phyloP scores from a whole-genome alignment of 495 filamentous ascomycete genomes.

The Pyrenopolyporus hunteri region DNA sequence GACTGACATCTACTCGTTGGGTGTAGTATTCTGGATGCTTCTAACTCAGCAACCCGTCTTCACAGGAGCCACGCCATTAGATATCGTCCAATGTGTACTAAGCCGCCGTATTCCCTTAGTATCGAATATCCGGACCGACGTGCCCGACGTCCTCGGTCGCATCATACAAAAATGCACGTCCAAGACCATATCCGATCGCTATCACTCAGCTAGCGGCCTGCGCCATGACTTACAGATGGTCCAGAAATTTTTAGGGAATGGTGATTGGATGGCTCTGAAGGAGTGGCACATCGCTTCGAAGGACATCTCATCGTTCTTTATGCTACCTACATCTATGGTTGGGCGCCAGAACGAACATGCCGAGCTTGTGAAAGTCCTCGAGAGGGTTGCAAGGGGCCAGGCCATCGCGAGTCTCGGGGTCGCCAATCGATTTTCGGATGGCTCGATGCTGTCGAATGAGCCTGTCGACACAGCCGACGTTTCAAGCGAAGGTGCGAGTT shows the following conservation, averaged over 20 bases:
- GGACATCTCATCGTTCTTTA: conserved; percentile 87
- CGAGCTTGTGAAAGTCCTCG: conserved; percentile 71
- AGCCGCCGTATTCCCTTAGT: conserved; percentile 75
- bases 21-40: conserved; percentile 85
- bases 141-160: conserved; percentile 77
- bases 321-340: conserved; percentile 77
- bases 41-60: conserved; percentile 79
- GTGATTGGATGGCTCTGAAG: conserved; percentile 70
- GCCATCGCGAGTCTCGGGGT: conserved; percentile 53
- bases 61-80: conserved; percentile 76
- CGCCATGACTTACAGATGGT: conserved; percentile 76
- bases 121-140: conserved; percentile 73
- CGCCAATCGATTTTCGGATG: conserved; percentile 55
- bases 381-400: conserved; percentile 70
- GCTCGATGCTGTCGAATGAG: conserved; percentile 63
- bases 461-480: conserved; percentile 58
- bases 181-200: conserved; percentile 81
- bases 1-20: conserved; percentile 89
- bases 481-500: conserved; percentile 58
- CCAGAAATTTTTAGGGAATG: conserved; percentile 71
- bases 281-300: conserved; percentile 74
- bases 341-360: conserved; percentile 75
- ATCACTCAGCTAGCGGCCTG: conserved; percentile 81
- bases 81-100: conserved; percentile 87
- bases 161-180: conserved; percentile 91